A percentile compares a stretch with the other conserved stretches of the same genome.
phyloP scores from a whole-genome alignment of 345 rosid species.

The Brassica cretica region DNA sequence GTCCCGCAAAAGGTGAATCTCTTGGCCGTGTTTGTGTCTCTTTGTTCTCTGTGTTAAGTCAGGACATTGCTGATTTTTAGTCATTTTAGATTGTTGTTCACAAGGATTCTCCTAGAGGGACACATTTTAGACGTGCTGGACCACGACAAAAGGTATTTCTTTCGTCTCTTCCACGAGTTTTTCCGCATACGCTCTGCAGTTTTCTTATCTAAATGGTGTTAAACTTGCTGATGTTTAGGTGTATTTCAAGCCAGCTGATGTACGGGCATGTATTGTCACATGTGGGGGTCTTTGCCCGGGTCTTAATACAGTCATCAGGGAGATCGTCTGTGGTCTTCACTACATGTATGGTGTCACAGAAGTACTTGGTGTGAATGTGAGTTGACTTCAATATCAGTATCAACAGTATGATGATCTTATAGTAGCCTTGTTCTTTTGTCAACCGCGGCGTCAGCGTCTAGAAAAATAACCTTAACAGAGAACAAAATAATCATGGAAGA shows the following conservation, averaged over 20 bases:
- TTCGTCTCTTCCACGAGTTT: slow-evolving; percentile 9
- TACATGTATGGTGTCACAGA: slow-evolving; percentile 78
- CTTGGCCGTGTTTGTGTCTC: neutral
- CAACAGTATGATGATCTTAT: neutral
- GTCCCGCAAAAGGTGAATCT: slow-evolving; percentile 66
- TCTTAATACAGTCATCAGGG: slow-evolving; percentile 94
- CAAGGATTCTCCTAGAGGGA: slow-evolving; percentile 73
- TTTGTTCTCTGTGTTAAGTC: neutral
- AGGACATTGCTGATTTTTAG: neutral
- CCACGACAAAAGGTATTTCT: slow-evolving; percentile 79
- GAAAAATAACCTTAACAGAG: too few relatives aligned
- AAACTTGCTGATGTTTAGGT: slow-evolving; percentile 46
- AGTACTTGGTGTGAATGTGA: slow-evolving; percentile 79
- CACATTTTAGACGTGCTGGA: slow-evolving; percentile 90
- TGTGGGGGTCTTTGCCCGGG: slow-evolving; percentile 98
- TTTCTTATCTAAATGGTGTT: neutral
- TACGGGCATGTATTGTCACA: slow-evolving; percentile 84
- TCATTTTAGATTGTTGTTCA: slow-evolving; percentile 68
- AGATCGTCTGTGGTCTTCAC: slow-evolving; percentile 75
- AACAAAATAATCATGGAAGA: too few relatives aligned
- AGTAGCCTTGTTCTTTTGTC: too few relatives aligned
- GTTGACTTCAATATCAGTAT: slow-evolving; percentile 42
- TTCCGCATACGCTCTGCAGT: neutral
- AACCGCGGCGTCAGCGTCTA: too few relatives aligned
- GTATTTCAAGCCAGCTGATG: slow-evolving; percentile 72